These are phyloP conservation scores for Aureobasidium sp. DNA, from an alignment of 2,329 filamentous ascomycete genomes.

Conservation along the genomic window DNA sequence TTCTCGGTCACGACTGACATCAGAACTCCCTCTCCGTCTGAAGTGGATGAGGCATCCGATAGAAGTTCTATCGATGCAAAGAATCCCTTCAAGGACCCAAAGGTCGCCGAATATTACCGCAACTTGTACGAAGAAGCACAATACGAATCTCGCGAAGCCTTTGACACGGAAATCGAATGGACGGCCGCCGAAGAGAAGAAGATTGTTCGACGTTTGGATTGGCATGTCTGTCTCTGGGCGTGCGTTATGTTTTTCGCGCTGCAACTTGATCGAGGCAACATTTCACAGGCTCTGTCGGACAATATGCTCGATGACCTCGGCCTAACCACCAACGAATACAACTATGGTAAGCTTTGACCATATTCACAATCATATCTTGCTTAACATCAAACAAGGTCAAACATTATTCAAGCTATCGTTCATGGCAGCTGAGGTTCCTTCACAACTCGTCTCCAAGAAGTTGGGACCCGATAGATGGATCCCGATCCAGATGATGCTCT, in stretches of 20 bases:
- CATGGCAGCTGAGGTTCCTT: conserved; percentile 21
- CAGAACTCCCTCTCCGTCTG: not conserved
- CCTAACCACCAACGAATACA: conserved; percentile 24
- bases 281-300: conserved; percentile 17
- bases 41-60: not conserved
- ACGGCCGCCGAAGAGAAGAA: conserved; percentile 47
- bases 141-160: conserved; percentile 53
- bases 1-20: not conserved
- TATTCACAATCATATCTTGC: conserved; percentile 17
- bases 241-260: conserved; percentile 4
- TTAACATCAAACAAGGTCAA: not conserved
- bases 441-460: conserved; percentile 39
- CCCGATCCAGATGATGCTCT: conserved; percentile 28
- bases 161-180: conserved; percentile 50
- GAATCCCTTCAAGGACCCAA: conserved; percentile 40
- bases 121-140: conserved; percentile 41
- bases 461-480: conserved; percentile 40
- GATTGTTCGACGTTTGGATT: conserved; percentile 40
- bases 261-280: conserved; percentile 19
- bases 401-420: conserved; percentile 25
- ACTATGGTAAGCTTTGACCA: conserved; percentile 27
- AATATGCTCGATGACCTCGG: conserved; percentile 17
- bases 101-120: conserved; percentile 46
- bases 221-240: not conserved
- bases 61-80: not conserved